Evolutionary conservation across 768 basidiomycete species (phyloP).

Genomic region (Phylloporus rhodoxanthus): DNA sequence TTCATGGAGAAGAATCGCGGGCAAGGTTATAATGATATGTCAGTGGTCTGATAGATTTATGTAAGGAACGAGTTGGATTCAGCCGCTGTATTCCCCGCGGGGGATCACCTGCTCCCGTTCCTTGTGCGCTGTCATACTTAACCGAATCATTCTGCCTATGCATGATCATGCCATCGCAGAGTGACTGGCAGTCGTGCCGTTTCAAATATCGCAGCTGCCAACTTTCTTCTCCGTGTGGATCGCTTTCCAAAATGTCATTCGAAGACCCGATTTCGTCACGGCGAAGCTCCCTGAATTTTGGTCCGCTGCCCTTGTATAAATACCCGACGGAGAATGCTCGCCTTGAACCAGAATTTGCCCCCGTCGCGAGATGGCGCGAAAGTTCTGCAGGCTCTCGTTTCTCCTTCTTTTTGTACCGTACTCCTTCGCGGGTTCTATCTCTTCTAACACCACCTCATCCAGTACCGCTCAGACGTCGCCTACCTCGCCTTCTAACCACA

Average conservation of each 20-base stretch:
- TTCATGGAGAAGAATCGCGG: too few relatives aligned
- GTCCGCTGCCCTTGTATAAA: neutral
- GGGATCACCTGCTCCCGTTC: too few relatives aligned
- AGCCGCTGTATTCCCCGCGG: too few relatives aligned
- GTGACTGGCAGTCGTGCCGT: too few relatives aligned
- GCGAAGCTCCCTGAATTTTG: neutral
- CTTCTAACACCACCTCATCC: neutral
- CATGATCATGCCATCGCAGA: too few relatives aligned
- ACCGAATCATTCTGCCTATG: too few relatives aligned
- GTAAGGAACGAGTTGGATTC: too few relatives aligned
- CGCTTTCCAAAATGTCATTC: neutral
- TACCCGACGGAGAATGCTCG: neutral
- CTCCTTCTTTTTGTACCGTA: neutral
- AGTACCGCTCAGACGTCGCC: neutral
- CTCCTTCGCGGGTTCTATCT: neutral
- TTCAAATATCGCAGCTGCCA: too few relatives aligned
- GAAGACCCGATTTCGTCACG: neutral
- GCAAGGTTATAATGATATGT: too few relatives aligned
- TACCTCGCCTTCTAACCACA: neutral
- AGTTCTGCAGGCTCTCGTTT: neutral
- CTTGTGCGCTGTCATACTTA: too few relatives aligned
- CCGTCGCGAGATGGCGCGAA: conserved; percentile 14
- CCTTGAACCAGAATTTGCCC: neutral
- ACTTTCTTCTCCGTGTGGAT: neutral
- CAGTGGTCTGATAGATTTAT: too few relatives aligned